Percentiles rank a stretch among this genome's conserved stretches.
Conservation (phyloP, 306 rosid genomes). For the Elaeagnus macrophylla region DNA sequence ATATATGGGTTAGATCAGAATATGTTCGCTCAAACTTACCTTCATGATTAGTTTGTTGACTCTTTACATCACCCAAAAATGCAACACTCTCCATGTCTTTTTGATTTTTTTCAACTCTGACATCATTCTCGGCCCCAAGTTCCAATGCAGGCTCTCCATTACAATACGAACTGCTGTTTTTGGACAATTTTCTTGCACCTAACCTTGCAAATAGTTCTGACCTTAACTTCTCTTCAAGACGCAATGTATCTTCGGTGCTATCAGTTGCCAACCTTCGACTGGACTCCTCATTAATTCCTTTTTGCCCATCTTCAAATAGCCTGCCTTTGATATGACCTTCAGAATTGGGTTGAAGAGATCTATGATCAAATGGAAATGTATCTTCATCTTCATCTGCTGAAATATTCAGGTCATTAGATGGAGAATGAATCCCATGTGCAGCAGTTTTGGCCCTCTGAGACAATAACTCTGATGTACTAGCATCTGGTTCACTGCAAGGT, state of each 20-base stretch:
- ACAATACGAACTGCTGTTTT: constrained; percentile 28
- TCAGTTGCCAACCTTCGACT: constrained; percentile 26
- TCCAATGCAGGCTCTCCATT: constrained; percentile 33
- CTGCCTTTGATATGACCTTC: constrained; percentile 24
- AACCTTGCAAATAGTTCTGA: constrained; percentile 67
- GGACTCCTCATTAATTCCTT: constrained; percentile 26
- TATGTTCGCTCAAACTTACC: constrained; percentile 30
- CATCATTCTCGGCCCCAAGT: constrained; percentile 45
- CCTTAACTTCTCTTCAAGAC: constrained; percentile 78
- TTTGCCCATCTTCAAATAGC: constrained; percentile 22
- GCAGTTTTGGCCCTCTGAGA: constrained; percentile 40
- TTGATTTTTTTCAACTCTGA: constrained; percentile 31
- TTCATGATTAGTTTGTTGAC: constrained; percentile 22
- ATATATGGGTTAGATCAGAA: too few relatives aligned
- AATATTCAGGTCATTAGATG: constrained; percentile 46
- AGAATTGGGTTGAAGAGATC: constrained; percentile 29
- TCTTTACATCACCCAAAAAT: constrained; percentile 22
- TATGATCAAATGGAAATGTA: constrained; percentile 43
- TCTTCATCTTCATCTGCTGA: constrained; percentile 72
- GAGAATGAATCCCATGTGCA: constrained; percentile 50
- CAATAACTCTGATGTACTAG: constrained; percentile 70
- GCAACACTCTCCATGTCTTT: constrained; percentile 19
- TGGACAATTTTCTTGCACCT: constrained; percentile 35
- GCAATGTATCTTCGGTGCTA: constrained; percentile 52
- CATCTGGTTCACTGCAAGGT: constrained; percentile 63